A percentile compares a stretch with the other conserved stretches of the same genome.
These are phyloP conservation scores for Pseudoneurospora amorphoporcata DNA, from an alignment of 495 filamentous ascomycete species.

Conservation along the genomic window DNA sequence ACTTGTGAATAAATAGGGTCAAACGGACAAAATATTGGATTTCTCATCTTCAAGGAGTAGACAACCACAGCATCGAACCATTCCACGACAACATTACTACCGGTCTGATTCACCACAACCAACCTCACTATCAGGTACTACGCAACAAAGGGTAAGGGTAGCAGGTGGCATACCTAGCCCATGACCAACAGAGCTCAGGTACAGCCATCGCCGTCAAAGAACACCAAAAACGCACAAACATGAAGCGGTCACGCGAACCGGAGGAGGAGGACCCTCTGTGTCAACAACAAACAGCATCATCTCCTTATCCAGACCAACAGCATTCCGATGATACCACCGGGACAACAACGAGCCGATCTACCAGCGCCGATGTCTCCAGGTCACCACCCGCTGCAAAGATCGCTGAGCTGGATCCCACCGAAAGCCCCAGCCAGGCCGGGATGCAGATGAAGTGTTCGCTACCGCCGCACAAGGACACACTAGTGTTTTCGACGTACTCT, in stretches of 20 bases:
- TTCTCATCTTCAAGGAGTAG: neutral
- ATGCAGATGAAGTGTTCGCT: slow-evolving; percentile 65
- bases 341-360: neutral
- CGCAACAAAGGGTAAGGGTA: neutral
- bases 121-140: neutral
- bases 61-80: neutral
- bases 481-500: slow-evolving; percentile 62
- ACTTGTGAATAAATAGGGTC: neutral
- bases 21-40: neutral
- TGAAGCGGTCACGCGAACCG: slow-evolving; percentile 46
- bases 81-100: neutral
- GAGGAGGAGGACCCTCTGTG: slow-evolving; percentile 29
- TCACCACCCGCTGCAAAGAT: slow-evolving; percentile 30
- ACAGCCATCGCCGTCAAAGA: neutral
- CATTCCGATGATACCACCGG: neutral
- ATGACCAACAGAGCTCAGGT: neutral
- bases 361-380: slow-evolving; percentile 2
- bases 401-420: slow-evolving; percentile 30
- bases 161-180: neutral
- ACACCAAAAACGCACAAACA: slow-evolving; percentile 9
- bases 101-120: neutral
- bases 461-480: slow-evolving; percentile 60
- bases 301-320: neutral
- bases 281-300: slow-evolving; percentile 1
- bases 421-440: slow-evolving; percentile 4